Base-by-base conservation (phyloP, 164 flowering plant genomes). In the Protea cynaroides region DNA sequence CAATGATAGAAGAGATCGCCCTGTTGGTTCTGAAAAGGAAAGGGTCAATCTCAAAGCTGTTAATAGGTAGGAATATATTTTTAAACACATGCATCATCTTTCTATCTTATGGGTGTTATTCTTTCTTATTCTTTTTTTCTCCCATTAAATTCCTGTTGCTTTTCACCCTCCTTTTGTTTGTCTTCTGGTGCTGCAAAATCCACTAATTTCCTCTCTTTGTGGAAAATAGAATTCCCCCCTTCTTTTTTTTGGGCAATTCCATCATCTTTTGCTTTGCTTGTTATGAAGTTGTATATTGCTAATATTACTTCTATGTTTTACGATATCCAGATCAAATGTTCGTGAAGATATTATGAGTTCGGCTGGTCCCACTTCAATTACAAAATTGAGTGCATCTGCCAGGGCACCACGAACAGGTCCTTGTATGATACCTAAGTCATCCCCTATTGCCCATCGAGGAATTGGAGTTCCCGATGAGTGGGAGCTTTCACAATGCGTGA, bases 381-480 rank as follows among this genome's bases (percentile, higher is more conserved):
- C 78, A 57, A 89, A 84, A 78, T 49, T 75, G 56, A 86, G 70
- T 71, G 71, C 83, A 24, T 73, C 85, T 72, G 73, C 77, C 65
- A 81, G 96, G 24, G 93, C 78, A 57, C 90, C 92, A 57, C 76
- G 95, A 65, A 84, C 95, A 59, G 79, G 80, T 75, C 76, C 87
- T 52, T 77, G 81, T 58, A 61, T 71, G 63, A 61, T 73, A 10
- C 79, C 86, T 6, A 92, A 88, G 72, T 59, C 77, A 61, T 81
- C 88, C 5, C 83, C 89, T 36, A 72, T 65, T 66, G 76, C 75
- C 43, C 83, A 75, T 56, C 78, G 85, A 61, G 61, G 86, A 54
- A 63, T 74, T 55, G 74, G 70, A 55, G 69, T 70, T 65, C 56
- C 82, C 36, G 83, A 76, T 73, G 95, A 86, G 49, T 85, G 88